Percentiles rank a stretch among this genome's conserved stretches.
Evolutionary conservation across 192 early-diverging fungal species (phyloP).

Genomic region (Entomortierella parvispora): DNA sequence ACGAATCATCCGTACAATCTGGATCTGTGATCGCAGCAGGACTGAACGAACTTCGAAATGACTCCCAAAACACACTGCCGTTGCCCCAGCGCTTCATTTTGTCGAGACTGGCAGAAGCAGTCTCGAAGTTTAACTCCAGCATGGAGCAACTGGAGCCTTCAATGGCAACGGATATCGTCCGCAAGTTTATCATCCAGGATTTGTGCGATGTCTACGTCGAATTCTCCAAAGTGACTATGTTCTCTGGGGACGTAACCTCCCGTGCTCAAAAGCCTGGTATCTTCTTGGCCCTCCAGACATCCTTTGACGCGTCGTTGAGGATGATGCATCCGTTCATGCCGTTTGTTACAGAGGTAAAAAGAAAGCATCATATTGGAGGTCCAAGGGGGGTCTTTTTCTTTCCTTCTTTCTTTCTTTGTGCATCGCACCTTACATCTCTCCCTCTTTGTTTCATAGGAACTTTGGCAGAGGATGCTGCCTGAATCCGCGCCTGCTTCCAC

Average conservation of each 20-base stretch:
- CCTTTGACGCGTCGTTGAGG: conserved; percentile 79
- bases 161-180: conserved; percentile 80
- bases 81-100: conserved; percentile 84
- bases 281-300: conserved; percentile 68
- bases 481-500: conserved; percentile 10
- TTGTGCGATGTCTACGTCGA: conserved; percentile 97
- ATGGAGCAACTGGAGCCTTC: conserved; percentile 80
- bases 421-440: background rate
- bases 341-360: conserved; percentile 89
- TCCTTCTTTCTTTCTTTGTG: background rate
- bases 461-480: conserved; percentile 60
- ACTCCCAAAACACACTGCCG: background rate
- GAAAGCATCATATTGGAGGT: too few species aligned
- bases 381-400: conserved; percentile 3
- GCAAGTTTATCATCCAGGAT: conserved; percentile 90
- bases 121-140: conserved; percentile 69
- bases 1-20: conserved; percentile 19
- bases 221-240: conserved; percentile 83
- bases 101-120: conserved; percentile 79
- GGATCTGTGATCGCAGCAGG: conserved; percentile 9
- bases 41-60: background rate
- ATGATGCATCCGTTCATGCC: conserved; percentile 98
- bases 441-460: conserved; percentile 52
- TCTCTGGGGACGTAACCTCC: conserved; percentile 60
- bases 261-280: conserved; percentile 64